These are phyloP conservation scores for Aureobasidium sp. DNA, from an alignment of 2,329 filamentous ascomycete genomes.

Conservation along the genomic window DNA sequence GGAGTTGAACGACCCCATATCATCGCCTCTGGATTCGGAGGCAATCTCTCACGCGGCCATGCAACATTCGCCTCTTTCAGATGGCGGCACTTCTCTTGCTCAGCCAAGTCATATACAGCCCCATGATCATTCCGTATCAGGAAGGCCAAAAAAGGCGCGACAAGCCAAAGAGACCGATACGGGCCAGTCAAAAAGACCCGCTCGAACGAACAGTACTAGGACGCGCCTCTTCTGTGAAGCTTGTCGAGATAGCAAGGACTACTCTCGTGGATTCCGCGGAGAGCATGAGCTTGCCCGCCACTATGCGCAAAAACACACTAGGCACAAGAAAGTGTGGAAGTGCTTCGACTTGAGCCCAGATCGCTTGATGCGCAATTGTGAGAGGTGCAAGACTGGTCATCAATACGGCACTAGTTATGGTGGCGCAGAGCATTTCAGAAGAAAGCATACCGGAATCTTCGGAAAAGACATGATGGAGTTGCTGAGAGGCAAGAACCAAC, in stretches of 20 bases:
- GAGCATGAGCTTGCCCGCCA: constrained; percentile 61
- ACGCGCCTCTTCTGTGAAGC: constrained; percentile 51
- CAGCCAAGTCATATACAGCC: not conserved
- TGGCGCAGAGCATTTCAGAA: constrained; percentile 78
- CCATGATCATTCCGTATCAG: not conserved
- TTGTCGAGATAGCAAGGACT: constrained; percentile 49
- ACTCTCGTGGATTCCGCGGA: constrained; percentile 72
- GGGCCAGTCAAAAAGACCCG: not conserved
- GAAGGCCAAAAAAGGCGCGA: not conserved
- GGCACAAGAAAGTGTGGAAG: constrained; percentile 51
- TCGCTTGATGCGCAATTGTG: constrained; percentile 69
- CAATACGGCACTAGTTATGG: constrained; percentile 91
- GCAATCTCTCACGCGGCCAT: not conserved
- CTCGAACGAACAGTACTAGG: constrained; percentile 49
- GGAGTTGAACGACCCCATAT: not conserved
- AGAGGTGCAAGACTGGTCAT: constrained; percentile 68
- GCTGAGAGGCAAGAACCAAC: constrained; percentile 1
- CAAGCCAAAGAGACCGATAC: not conserved
- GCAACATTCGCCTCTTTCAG: not conserved
- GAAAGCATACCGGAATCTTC: constrained; percentile 49
- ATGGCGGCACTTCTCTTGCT: not conserved
- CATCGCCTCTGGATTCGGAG: not conserved
- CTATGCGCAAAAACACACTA: constrained; percentile 56
- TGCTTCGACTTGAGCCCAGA: constrained; percentile 51
- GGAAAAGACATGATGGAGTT: constrained; percentile 5